Evolutionary conservation across 306 rosid species (phyloP).

Genomic region (Inga leiocalycina): DNA sequence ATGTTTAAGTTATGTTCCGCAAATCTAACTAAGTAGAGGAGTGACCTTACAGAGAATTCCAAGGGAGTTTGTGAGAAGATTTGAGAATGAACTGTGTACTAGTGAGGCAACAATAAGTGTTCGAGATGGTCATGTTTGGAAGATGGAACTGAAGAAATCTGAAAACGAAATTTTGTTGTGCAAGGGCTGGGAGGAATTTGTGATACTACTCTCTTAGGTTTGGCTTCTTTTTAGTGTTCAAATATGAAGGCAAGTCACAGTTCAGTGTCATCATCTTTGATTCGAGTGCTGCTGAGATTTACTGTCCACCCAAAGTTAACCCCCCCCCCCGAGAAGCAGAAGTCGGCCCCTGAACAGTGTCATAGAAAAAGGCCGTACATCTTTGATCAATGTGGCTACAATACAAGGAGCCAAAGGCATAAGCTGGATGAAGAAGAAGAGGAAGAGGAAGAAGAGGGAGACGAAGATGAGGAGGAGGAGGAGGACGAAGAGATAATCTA

Average conservation of each 20-base stretch:
- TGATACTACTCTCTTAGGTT: slow-evolving; percentile 25
- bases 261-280: slow-evolving; percentile 39
- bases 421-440: not conserved
- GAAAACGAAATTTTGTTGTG: slow-evolving; percentile 3
- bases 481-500: not conserved
- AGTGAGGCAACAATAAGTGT: slow-evolving; percentile 20
- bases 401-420: not conserved
- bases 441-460: not conserved
- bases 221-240: slow-evolving; percentile 31
- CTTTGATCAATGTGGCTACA: not conserved
- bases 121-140: slow-evolving; percentile 27
- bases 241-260: slow-evolving; percentile 30
- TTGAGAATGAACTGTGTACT: slow-evolving; percentile 28
- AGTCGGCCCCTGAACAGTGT: not conserved
- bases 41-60: slow-evolving; percentile 38
- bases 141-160: slow-evolving; percentile 24
- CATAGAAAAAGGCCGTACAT: not conserved
- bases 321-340: not conserved
- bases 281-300: slow-evolving; percentile 33
- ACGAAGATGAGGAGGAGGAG: not conserved
- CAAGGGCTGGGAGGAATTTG: slow-evolving; percentile 29
- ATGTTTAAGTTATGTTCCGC: not conserved
- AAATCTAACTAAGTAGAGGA: not conserved
- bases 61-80: slow-evolving; percentile 29
- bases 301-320: slow-evolving; percentile 28